Evolutionary conservation across 208 protist genomes (phyloP).

Genomic region (Trichomonas tenax): DNA sequence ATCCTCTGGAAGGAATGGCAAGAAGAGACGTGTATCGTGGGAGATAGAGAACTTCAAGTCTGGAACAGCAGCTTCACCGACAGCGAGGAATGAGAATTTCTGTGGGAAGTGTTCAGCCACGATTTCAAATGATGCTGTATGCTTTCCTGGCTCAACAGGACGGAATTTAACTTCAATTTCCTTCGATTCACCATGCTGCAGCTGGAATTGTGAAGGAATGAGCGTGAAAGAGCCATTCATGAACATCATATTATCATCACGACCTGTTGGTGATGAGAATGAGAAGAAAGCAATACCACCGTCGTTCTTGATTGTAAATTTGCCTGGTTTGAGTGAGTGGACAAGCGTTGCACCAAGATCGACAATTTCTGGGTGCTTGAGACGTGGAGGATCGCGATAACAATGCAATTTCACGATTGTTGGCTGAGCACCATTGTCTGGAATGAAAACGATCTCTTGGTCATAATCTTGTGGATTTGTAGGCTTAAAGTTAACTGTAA

Average conservation of each 20-base stretch:
- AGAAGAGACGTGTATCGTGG: not conserved
- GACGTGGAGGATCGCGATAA: not conserved
- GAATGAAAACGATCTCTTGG: not conserved
- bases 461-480: not conserved
- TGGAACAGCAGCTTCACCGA: not conserved
- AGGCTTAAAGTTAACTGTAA: not conserved
- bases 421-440: not conserved
- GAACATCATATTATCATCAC: not conserved
- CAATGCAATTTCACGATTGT: not conserved
- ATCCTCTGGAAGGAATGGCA: not conserved
- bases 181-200: not conserved
- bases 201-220: not conserved
- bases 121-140: not conserved
- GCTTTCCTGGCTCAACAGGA: not conserved
- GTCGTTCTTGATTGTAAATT: not conserved
- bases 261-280: not conserved
- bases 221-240: not conserved
- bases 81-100: not conserved
- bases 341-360: not conserved
- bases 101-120: not conserved
- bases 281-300: not conserved
- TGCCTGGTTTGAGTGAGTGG: not conserved
- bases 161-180: conserved; percentile 7
- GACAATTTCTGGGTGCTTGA: not conserved
- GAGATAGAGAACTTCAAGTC: not conserved